A percentile compares a stretch with the other conserved stretches of the same genome.
phyloP scores from a whole-genome alignment of 371 early-diverging fungal genomes.

The Saksenaea vasiformis region DNA sequence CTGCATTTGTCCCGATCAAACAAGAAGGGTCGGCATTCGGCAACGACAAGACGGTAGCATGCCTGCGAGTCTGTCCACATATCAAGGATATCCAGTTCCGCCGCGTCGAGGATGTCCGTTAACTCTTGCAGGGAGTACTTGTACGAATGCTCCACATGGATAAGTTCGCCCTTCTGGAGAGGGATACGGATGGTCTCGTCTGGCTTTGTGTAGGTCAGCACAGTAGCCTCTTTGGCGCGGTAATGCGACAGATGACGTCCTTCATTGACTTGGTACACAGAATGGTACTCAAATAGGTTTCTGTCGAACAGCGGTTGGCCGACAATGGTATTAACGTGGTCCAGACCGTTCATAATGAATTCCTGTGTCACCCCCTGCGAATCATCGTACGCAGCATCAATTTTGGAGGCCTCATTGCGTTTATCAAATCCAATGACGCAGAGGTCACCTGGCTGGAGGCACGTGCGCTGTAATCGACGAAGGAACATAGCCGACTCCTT shows the following conservation, averaged over 20 bases:
- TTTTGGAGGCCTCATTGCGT: slow-evolving; percentile 66
- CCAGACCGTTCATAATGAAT: slow-evolving; percentile 85
- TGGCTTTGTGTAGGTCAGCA: slow-evolving; percentile 41
- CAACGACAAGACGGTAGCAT: slow-evolving; percentile 73
- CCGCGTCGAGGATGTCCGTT: slow-evolving; percentile 52
- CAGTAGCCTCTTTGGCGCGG: slow-evolving; percentile 53
- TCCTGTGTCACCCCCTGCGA: slow-evolving; percentile 73
- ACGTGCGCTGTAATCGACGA: slow-evolving; percentile 35
- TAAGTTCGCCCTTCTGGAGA: slow-evolving; percentile 76
- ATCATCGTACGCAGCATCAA: slow-evolving; percentile 88
- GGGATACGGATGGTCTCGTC: slow-evolving; percentile 23
- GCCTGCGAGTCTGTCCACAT: slow-evolving; percentile 65
- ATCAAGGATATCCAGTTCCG: slow-evolving; percentile 55
- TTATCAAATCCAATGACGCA: slow-evolving; percentile 85
- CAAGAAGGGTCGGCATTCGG: slow-evolving; percentile 70
- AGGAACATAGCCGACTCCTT: slow-evolving; percentile 58
- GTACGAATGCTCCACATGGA: slow-evolving; percentile 87
- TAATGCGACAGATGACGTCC: slow-evolving; percentile 88
- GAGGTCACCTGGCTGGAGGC: slow-evolving; percentile 69
- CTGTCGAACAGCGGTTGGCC: slow-evolving; percentile 59
- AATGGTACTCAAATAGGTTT: slow-evolving; percentile 67
- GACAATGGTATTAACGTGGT: slow-evolving; percentile 75
- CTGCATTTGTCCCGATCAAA: slow-evolving; percentile 37
- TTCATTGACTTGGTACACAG: slow-evolving; percentile 67
- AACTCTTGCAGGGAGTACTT: slow-evolving; percentile 75